A percentile compares a stretch with the other conserved stretches of the same genome.
These are phyloP conservation scores for Fusarium tjaetaba DNA, from an alignment of 2,329 filamentous ascomycete species.

Conservation along the genomic window DNA sequence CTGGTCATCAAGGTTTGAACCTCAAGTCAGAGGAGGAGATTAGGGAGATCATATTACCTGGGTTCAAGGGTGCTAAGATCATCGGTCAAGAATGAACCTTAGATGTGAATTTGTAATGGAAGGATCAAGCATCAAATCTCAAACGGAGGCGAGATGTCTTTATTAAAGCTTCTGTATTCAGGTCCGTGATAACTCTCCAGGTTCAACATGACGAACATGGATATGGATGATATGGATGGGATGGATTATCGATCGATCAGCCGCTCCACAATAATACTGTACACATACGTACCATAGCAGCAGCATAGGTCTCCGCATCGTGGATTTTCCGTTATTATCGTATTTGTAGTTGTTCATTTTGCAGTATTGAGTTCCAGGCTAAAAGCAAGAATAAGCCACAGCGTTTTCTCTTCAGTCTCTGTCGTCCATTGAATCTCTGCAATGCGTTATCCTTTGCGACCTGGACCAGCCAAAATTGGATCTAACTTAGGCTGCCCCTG, in stretches of 20 bases:
- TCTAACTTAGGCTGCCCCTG: slow-evolving; percentile 18
- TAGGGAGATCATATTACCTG: slow-evolving; percentile 20
- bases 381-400: slow-evolving; percentile 17
- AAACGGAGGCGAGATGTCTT: slow-evolving; percentile 35
- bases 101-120: slow-evolving; percentile 3
- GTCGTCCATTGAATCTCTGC: slow-evolving; percentile 6
- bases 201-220: not conserved
- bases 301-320: not conserved
- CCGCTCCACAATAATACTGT: not conserved
- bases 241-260: slow-evolving; percentile 17
- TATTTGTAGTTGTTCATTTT: slow-evolving; percentile 10
- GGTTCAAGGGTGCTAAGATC: not conserved
- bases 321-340: not conserved
- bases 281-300: not conserved
- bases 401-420: slow-evolving; percentile 5
- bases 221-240: not conserved
- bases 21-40: not conserved
- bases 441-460: slow-evolving; percentile 9
- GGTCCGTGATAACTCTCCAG: not conserved
- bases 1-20: not conserved
- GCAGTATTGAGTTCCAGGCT: not conserved
- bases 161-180: slow-evolving; percentile 9
- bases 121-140: slow-evolving; percentile 12
- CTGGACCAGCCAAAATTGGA: not conserved
- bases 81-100: slow-evolving; percentile 9